Percentiles rank a stretch among this genome's conserved stretches.
Conservation (phyloP, 805 yeast genomes). For the Candida chilensis region DNA sequence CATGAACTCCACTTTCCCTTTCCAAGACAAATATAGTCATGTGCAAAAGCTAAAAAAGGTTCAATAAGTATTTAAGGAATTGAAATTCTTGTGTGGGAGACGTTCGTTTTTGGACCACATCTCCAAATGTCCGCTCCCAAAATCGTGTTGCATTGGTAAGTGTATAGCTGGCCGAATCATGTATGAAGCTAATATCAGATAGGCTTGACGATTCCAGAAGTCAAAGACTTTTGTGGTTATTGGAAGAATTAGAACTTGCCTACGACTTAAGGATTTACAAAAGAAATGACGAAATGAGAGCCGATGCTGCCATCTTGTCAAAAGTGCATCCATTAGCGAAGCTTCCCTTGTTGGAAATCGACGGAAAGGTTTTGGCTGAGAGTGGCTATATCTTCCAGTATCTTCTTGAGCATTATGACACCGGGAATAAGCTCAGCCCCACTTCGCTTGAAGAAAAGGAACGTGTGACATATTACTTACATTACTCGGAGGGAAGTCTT, state of each 20-base stretch:
- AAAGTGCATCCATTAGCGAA: conserved; percentile 26
- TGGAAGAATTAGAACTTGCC: conserved; percentile 21
- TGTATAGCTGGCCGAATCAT: no score
- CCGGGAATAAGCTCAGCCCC: conserved; percentile 7
- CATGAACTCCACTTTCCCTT: no score
- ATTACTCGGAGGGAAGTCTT: conserved; percentile 14
- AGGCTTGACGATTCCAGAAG: conserved; percentile 25
- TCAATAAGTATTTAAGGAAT: no score
- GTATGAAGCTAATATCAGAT: no score
- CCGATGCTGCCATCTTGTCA: conserved; percentile 18
- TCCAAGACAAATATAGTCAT: no score
- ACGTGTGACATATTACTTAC: conserved; percentile 12
- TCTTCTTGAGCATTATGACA: conserved; percentile 10
- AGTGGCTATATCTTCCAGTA: conserved; percentile 13
- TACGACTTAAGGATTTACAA: conserved; percentile 21
- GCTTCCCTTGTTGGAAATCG: conserved; percentile 11
- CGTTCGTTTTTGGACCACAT: no score
- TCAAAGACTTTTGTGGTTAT: conserved; percentile 24
- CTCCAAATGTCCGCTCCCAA: no score
- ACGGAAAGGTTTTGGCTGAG: conserved; percentile 6
- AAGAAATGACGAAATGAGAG: conserved; percentile 14
- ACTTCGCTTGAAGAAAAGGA: conserved; percentile 8
- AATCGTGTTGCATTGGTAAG: no score
- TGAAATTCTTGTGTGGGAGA: no score
- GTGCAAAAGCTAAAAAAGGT: no score